Base-by-base conservation (phyloP, 495 filamentous ascomycete genomes). In the Lentithecium fluviatile region DNA sequence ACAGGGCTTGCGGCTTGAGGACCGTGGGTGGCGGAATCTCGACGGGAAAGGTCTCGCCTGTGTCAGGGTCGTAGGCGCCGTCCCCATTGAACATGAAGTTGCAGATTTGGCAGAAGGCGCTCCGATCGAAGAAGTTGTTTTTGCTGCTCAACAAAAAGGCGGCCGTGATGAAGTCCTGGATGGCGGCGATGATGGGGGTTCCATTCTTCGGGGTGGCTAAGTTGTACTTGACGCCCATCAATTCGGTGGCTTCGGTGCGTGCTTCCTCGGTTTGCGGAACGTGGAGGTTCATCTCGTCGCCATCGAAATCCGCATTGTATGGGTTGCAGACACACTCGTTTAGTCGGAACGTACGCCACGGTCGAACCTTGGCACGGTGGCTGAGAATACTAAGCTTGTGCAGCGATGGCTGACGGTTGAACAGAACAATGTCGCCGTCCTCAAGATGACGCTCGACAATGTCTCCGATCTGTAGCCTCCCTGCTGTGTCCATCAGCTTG, bases 241-340 rank as follows among this genome's bases (percentile, higher is more conserved):
- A 75, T 69, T 91, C 89, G 73, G 95, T 94, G 0, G 94, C 94
- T 70, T 98, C 94, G 7, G 92, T 87, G 49, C 95, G 83, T 12
- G 94, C 94, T 75, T 98, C 94, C 76, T 97, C 94, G 1, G 95
- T 98, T 71, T 98, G 94, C 15, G 94, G 94, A 5, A 98, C 91
- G 74, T 98, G 94, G 61, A 98, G 74, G 68, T 98, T 98, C 94
- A 98, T 98, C 74, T 98, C 94, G 63, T 98, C 94, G 65, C 94
- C 94, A 67, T 98, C 94, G 70, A 98, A 98, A 85, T 98, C 94
- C 45, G 94, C 94, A 74, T 98, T 98, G 81, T 98, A 98, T 8
- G 94, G 94, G 43, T 90, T 93, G 71, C 94, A 98, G 6, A 95
- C 94, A 82, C 94, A 97, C 71, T 98, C 94, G 70, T 98, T 98